Evolutionary conservation across 495 filamentous ascomycete species (phyloP), one percentile per base, ranked within the genome.

Genomic region (Podospora australis): DNA sequence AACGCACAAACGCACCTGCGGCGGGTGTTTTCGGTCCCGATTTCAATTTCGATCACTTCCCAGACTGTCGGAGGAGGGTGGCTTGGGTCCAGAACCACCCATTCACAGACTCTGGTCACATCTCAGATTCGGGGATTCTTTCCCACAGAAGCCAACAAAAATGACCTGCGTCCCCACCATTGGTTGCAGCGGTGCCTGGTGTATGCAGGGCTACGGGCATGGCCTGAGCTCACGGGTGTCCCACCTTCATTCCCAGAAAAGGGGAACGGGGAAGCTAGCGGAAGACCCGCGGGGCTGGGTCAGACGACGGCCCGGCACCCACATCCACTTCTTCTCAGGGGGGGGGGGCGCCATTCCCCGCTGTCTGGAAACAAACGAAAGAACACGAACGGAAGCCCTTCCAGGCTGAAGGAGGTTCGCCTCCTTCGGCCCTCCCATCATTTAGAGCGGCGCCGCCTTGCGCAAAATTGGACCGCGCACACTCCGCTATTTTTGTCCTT

Each of bases 181-280:
- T 32, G 22, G 32, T 36, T 36, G 32, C 4, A 36, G 32, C 32
- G 4, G 26, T 22, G 43, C 41, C 32, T 26, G 53, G 24, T 11
- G 47, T 42, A 43, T 44, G 44, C 34, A 47, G 30, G 36, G 44
- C 26, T 43, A 21, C 32, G 11, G 39, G 20, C 49, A 41, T 45
- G 47, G 48, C 34, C 34, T 22, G 49, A 51, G 39, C 42, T 29
- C 50, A 40, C n/a, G n/a, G n/a, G n/a, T n/a, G n/a, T n/a, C n/a
- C n/a, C n/a, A 52, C 50, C 50, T 59, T 52, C 56, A 46, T 59
- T n/a, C 40, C 56, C 59, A 36, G 52, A 60, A 60, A 44, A 34
- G 51, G 43, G 11, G 32, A 42, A 39, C 40, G 40, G 39, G 46
- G 9, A 36, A 36, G n/a, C 19, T 4, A 2, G n/a, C 32, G n/a